A percentile compares a stretch with the other conserved stretches of the same genome.
Conservation (phyloP, 305 asterid genomes). For the Fraxinus albicans region DNA sequence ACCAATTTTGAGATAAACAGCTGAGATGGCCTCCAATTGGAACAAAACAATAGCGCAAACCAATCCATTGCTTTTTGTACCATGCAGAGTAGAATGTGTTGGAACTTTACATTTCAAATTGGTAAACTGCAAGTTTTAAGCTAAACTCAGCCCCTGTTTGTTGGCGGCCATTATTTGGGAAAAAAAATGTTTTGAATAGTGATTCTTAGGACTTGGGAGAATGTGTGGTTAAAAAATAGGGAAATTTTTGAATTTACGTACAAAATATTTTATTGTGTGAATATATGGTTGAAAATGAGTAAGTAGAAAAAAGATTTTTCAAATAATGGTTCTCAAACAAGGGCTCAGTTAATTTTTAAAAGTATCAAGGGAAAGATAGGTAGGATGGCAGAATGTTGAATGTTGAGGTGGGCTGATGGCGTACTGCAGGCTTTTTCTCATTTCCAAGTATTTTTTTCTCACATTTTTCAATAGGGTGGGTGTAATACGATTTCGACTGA, state of each 20-base stretch:
- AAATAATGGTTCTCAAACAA: no score
- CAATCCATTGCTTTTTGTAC: not conserved
- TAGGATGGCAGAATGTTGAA: not conserved
- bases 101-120: not conserved
- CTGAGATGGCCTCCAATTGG: not conserved
- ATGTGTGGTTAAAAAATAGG: no score
- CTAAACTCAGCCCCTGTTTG: not conserved
- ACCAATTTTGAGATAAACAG: not conserved
- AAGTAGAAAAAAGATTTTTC: no score
- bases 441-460: not conserved
- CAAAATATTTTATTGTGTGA: no score
- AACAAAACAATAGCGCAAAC: not conserved
- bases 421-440: not conserved
- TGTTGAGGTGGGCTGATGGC: not conserved
- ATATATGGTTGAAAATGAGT: no score
- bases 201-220: no score
- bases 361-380: not conserved
- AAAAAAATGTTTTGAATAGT: no score
- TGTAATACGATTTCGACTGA: not conserved
- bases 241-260: no score
- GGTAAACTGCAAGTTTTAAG: not conserved
- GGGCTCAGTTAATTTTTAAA: not conserved
- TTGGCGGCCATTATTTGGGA: no score
- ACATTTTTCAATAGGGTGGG: not conserved
- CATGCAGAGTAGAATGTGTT: not conserved